These are phyloP conservation scores for Acanthamoeba royreba DNA, from an alignment of 208 protist species.

Conservation along the genomic window DNA sequence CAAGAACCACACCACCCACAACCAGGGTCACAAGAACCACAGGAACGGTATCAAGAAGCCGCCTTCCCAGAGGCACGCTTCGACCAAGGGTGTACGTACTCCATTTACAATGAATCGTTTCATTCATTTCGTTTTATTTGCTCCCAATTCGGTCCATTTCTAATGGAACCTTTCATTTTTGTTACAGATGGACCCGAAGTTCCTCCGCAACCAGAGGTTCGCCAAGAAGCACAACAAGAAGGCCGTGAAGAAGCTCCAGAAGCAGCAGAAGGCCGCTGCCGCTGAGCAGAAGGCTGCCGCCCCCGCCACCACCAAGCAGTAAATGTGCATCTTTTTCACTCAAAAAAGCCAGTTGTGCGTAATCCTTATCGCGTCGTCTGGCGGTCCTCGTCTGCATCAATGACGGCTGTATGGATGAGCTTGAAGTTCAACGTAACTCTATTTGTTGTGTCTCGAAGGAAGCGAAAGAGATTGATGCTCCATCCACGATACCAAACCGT, in stretches of 20 bases:
- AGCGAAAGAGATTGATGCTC: not conserved
- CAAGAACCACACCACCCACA: slow-evolving; percentile 77
- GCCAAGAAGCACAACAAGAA: slow-evolving; percentile 57
- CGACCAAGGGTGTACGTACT: slow-evolving; percentile 62
- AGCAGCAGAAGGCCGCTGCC: slow-evolving; percentile 18
- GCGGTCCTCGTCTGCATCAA: not conserved
- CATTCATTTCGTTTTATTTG: not conserved
- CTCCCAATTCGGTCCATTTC: not conserved
- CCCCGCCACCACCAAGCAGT: slow-evolving; percentile 21
- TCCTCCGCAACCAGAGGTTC: slow-evolving; percentile 68
- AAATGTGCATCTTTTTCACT: not conserved
- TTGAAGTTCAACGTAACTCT: not conserved
- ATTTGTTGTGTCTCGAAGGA: not conserved
- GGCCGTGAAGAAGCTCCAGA: not conserved
- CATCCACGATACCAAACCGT: not conserved
- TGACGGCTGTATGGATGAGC: not conserved
- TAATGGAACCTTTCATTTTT: not conserved
- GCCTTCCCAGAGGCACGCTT: slow-evolving; percentile 39
- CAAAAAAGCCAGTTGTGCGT: not conserved
- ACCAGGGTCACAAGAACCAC: slow-evolving; percentile 75
- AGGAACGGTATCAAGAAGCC: slow-evolving; percentile 77
- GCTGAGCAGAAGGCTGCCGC: not conserved
- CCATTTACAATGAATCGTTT: not conserved
- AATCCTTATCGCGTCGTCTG: not conserved
- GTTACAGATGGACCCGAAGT: slow-evolving; percentile 70